A percentile compares a stretch with the other conserved stretches of the same genome.
These are phyloP conservation scores for Aspergillus funiculosus DNA, from an alignment of 495 filamentous ascomycete genomes.

Conservation along the genomic window DNA sequence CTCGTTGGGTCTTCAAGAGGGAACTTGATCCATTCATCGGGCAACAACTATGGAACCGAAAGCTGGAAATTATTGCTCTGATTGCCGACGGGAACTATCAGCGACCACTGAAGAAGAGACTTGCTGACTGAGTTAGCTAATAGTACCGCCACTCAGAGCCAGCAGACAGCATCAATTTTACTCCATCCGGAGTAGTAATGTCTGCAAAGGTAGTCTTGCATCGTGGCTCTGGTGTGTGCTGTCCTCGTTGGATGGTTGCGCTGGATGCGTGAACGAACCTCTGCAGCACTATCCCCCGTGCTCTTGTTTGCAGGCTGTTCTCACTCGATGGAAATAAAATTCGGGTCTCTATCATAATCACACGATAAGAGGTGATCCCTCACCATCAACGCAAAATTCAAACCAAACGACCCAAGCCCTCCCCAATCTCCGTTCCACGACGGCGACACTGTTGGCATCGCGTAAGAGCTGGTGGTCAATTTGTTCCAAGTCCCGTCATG, in stretches of 20 bases:
- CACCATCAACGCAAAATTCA: constrained; percentile 1
- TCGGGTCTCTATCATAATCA: constrained; percentile 3
- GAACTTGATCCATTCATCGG: constrained; percentile 6
- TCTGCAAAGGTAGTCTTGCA: constrained; percentile 9
- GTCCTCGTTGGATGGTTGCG: background rate
- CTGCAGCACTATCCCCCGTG: background rate
- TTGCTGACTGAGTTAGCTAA: constrained; percentile 3
- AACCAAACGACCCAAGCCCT: constrained; percentile 1
- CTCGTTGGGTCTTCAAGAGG: constrained; percentile 7
- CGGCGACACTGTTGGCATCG: constrained; percentile 10
- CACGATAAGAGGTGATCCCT: constrained; percentile 12
- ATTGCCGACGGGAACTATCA: background rate
- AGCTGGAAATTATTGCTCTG: background rate
- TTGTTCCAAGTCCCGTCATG: constrained; percentile 23
- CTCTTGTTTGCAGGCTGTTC: background rate
- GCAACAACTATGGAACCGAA: constrained; percentile 12
- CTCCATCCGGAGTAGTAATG: constrained; percentile 3
- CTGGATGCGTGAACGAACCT: constrained; percentile 4
- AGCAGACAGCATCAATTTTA: background rate
- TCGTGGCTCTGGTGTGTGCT: constrained; percentile 2
- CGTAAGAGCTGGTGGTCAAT: constrained; percentile 22
- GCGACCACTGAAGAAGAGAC: background rate
- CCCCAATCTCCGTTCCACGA: background rate
- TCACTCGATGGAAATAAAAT: background rate
- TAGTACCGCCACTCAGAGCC: constrained; percentile 2